Conservation (phyloP, 768 basidiomycete species). For the Mycena epipterygia region DNA sequence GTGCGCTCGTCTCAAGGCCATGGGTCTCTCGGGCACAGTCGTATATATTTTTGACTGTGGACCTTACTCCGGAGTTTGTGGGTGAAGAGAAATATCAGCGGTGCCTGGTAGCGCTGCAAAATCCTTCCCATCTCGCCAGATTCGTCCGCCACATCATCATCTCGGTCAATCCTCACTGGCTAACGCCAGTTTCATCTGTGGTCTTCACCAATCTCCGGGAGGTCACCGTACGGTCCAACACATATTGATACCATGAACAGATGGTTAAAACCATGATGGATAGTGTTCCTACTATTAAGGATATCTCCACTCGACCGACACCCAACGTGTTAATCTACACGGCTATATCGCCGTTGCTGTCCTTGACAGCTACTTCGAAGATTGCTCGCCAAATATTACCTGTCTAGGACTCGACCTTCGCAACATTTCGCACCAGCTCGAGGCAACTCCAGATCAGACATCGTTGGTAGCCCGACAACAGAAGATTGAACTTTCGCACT, state of each 20-base stretch:
- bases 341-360: no score
- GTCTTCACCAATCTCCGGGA: neutral
- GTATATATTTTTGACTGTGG: neutral
- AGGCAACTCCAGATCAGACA: no score
- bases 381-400: neutral
- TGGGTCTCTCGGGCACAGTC: neutral
- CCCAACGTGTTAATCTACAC: neutral
- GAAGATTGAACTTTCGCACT: conserved; percentile 1
- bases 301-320: neutral
- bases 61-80: neutral
- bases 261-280: neutral
- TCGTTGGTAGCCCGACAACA: no score
- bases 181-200: neutral
- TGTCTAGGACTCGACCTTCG: neutral
- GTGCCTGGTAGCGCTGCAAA: neutral
- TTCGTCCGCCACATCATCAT: conserved; percentile 13
- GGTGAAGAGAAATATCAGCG: neutral
- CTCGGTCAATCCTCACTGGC: neutral
- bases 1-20: neutral
- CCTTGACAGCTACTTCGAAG: neutral
- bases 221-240: neutral
- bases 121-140: neutral
- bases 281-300: neutral
- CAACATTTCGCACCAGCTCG: neutral
- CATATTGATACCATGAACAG: neutral